phyloP scores from a whole-genome alignment of 2,329 filamentous ascomycete species.

The Ustilaginoidea virens region DNA sequence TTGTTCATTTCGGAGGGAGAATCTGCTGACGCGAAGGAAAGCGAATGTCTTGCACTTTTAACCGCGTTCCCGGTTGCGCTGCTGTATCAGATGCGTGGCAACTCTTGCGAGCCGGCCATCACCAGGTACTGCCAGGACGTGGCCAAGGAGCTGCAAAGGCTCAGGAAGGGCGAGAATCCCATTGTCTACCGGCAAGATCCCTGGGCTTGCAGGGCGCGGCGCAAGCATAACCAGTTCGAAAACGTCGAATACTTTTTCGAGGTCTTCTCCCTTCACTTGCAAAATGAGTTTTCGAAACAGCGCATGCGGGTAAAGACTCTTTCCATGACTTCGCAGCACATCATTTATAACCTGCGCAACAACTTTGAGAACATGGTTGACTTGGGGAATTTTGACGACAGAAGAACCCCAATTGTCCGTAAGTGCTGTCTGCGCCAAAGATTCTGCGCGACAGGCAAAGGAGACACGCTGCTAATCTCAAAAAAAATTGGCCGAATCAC shows the following conservation, averaged over 20 bases:
- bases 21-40: too few species aligned
- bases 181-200: neutral
- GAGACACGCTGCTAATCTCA: neutral
- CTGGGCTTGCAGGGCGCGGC: neutral
- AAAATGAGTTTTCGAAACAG: conserved; percentile 9
- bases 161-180: conserved; percentile 5
- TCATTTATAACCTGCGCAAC: conserved; percentile 12
- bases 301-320: conserved; percentile 3
- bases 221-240: conserved; percentile 1
- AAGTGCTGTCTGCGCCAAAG: conserved; percentile 2
- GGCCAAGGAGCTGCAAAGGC: conserved; percentile 6
- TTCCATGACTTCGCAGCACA: conserved; percentile 10
- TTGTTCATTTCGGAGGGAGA: conserved; percentile 5
- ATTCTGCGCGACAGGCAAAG: too few species aligned
- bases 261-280: conserved; percentile 11
- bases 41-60: conserved; percentile 13
- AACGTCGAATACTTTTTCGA: conserved; percentile 12
- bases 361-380: conserved; percentile 13
- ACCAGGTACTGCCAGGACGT: conserved; percentile 10
- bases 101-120: conserved; percentile 11
- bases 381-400: conserved; percentile 6
- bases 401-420: conserved; percentile 10
- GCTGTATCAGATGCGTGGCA: conserved; percentile 10
- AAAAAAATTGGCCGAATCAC: too few species aligned
- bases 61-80: conserved; percentile 13